These are phyloP conservation scores for Beauveria scarabaeidicola DNA, from an alignment of 2,329 filamentous ascomycete genomes.

Conservation along the genomic window DNA sequence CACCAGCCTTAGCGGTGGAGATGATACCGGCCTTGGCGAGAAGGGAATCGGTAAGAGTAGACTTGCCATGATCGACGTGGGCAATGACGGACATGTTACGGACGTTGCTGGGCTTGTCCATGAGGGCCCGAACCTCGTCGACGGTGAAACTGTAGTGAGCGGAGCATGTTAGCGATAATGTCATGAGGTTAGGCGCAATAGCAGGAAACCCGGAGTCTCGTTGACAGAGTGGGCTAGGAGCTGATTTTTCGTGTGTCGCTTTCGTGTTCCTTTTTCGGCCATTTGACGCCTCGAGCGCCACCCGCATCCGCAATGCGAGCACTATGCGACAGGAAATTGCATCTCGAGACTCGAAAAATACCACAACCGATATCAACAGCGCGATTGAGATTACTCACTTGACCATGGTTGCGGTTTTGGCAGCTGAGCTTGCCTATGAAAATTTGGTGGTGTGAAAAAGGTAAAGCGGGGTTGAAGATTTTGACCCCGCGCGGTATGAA, in stretches of 20 bases:
- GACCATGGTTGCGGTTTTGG: conserved; percentile 94
- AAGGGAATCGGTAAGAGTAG: conserved; percentile 97
- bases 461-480: conserved; percentile 39
- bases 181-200: neutral
- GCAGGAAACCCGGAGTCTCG: neutral
- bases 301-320: neutral
- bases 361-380: neutral
- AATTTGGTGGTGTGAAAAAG: conserved; percentile 24
- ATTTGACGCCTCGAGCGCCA: neutral
- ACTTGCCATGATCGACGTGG: conserved; percentile 99
- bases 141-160: conserved; percentile 74
- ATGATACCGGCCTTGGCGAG: conserved; percentile 99
- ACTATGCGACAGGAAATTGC: neutral
- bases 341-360: neutral
- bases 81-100: conserved; percentile 99
- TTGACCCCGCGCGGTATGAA: conserved; percentile 15
- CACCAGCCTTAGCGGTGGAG: conserved; percentile 93
- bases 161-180: conserved; percentile 12
- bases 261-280: neutral
- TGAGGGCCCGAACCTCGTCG: conserved; percentile 75
- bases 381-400: conserved; percentile 65
- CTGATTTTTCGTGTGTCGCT: neutral
- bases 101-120: conserved; percentile 72
- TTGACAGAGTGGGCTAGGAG: neutral
- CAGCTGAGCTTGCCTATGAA: conserved; percentile 34